Base-by-base conservation (phyloP, 2,329 filamentous ascomycete species). In the Ophiostoma fasciatum region DNA sequence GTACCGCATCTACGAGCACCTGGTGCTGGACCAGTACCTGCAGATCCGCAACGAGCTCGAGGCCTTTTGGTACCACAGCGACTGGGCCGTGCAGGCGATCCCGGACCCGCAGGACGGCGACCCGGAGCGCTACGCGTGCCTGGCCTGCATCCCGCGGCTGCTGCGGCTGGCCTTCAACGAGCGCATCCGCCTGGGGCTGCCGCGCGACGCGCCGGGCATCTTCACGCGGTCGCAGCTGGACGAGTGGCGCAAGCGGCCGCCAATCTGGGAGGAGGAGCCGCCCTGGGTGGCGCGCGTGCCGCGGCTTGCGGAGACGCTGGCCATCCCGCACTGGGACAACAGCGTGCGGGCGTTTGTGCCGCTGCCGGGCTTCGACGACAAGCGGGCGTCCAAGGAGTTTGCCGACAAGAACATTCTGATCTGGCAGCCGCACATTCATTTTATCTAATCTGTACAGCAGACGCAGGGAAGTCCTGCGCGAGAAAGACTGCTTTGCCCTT, bases 1-100 rank as follows among this genome's bases (percentile, higher is more conserved):
- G 18, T 54, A 49, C 50, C 51, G 58, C 13, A 38, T 38, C 17
- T 38, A 38, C 26, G 36, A 38, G 28, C 36, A 38, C 15, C 13
- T 34, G 10, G 31, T 34, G 12, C 31, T 38, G 8, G 36, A 38
- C 28, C 36, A 38, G 26, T 14, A 33, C 31, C 25, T 34, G 3
- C 21, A 18, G 9, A 34, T 38, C 21, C 36, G 36, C 31, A 38
- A 38, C 27, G 31, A 38, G 21, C 26, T 38, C n/a, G 36, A 38
- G 20, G 31, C 26, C 12, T 38, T 38, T 12, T 38, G 36, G 31
- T 38, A 20, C 22, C 36, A 34, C 19, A 33, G 15, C 19, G 25
- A 15, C 30, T 37, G 36, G 36, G 19, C 26, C 4, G 36, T 37
- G 18, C 13, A 14, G 6, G 36, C 13, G 7, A 37, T 33, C 19